Evolutionary conservation across 2,329 filamentous ascomycete species (phyloP).

Genomic region (Ascochyta fabae): DNA sequence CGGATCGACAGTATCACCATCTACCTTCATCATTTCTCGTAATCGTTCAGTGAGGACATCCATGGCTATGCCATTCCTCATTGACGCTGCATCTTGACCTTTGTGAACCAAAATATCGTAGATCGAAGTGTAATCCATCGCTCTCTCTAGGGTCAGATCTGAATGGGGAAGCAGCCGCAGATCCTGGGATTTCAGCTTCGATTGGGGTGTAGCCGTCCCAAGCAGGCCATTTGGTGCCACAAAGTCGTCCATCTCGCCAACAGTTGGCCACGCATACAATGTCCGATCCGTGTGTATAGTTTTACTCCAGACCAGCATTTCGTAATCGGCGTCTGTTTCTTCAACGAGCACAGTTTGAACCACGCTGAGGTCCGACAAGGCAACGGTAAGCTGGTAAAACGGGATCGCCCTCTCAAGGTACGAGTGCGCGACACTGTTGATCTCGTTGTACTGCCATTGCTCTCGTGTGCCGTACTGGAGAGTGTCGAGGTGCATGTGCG

Average conservation of each 20-base stretch:
- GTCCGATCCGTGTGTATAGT: not conserved
- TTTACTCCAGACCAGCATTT: conserved; percentile 7
- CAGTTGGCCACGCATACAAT: not conserved
- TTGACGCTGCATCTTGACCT: not conserved
- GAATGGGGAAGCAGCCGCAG: conserved; percentile 2
- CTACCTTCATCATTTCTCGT: conserved; percentile 19
- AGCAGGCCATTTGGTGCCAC: conserved; percentile 36
- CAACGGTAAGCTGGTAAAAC: conserved; percentile 38
- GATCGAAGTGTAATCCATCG: conserved; percentile 19
- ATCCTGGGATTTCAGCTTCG: conserved; percentile 16
- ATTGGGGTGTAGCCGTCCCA: conserved; percentile 11
- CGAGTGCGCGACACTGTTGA: conserved; percentile 9
- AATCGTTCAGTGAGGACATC: conserved; percentile 20
- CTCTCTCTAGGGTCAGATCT: not conserved
- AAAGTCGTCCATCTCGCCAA: conserved; percentile 35
- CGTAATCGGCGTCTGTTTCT: conserved; percentile 4
- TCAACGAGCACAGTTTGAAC: conserved; percentile 31
- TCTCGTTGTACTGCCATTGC: conserved; percentile 1
- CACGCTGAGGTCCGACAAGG: conserved; percentile 35
- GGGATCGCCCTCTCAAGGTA: conserved; percentile 25
- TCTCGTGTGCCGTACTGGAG: conserved; percentile 25
- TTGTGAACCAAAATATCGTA: conserved; percentile 23
- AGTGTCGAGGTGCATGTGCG: conserved; percentile 26
- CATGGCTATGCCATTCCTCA: conserved; percentile 17
- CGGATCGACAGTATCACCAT: conserved; percentile 6